Conservation (phyloP, 129 eudicot species). For the Oenanthe sinensis region DNA sequence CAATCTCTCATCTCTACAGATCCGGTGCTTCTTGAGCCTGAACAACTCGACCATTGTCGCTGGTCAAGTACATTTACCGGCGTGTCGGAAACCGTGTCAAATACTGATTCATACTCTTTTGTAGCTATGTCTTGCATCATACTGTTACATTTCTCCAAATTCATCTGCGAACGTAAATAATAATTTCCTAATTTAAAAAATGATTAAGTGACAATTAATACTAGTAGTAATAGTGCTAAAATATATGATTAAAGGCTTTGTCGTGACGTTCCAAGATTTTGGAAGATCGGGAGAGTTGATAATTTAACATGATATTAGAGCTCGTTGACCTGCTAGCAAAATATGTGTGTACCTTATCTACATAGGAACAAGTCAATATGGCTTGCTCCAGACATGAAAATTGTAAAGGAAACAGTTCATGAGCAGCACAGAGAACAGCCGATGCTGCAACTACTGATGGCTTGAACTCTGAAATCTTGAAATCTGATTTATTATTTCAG, state of each 20-base stretch:
- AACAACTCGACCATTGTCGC: slow-evolving; percentile 19
- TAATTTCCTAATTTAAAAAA: background rate
- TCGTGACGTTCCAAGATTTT: background rate
- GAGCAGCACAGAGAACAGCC: slow-evolving; percentile 40
- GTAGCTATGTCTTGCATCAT: slow-evolving; percentile 31
- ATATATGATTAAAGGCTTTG: background rate
- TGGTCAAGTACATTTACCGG: slow-evolving; percentile 28
- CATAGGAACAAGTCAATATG: slow-evolving; percentile 29
- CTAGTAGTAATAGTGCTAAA: background rate
- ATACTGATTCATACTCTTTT: slow-evolving; percentile 27
- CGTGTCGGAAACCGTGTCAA: slow-evolving; percentile 15
- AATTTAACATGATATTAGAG: background rate
- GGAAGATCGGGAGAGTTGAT: background rate
- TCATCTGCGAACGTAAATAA: slow-evolving; percentile 20
- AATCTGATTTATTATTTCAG: slow-evolving; percentile 7
- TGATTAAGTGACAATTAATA: too few relatives aligned
- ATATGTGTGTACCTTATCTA: slow-evolving; percentile 31
- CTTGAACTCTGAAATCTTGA: slow-evolving; percentile 28
- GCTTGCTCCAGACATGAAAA: slow-evolving; percentile 24
- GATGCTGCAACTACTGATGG: slow-evolving; percentile 53
- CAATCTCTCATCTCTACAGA: slow-evolving; percentile 13
- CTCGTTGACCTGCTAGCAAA: background rate
- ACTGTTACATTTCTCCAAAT: slow-evolving; percentile 24
- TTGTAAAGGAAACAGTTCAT: slow-evolving; percentile 42
- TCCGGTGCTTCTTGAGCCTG: slow-evolving; percentile 13